These are phyloP conservation scores for Amoeboaphelidium protococcarum DNA, from an alignment of 371 early-diverging fungal species.

Conservation along the genomic window DNA sequence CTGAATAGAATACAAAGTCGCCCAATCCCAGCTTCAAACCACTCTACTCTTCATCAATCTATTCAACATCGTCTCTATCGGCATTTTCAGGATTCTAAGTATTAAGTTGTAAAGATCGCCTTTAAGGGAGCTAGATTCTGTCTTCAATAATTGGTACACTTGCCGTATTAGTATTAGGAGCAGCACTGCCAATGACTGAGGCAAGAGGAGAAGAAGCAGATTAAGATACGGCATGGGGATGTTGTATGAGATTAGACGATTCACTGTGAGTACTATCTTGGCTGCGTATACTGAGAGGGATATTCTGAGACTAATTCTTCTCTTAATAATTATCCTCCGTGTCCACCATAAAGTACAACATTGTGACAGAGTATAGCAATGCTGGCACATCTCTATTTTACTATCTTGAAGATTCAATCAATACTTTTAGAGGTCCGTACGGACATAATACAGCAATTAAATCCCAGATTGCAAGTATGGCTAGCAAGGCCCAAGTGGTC, in stretches of 20 bases:
- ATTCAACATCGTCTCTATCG: constrained; percentile 5
- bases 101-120: not conserved
- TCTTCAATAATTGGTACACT: constrained; percentile 1
- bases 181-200: not conserved
- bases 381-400: not conserved
- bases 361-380: not conserved
- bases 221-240: not conserved
- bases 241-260: not conserved
- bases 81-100: not conserved
- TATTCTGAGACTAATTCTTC: not conserved
- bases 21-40: constrained; percentile 62
- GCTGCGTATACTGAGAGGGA: not conserved
- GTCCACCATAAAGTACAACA: not conserved
- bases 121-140: not conserved
- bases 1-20: constrained; percentile 71
- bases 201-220: too few relatives aligned
- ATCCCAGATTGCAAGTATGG: not conserved
- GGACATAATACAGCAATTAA: not conserved
- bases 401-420: not conserved
- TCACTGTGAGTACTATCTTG: not conserved
- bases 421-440: not conserved
- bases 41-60: constrained; percentile 17
- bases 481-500: not conserved
- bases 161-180: not conserved
- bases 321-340: not conserved